These are phyloP conservation scores for Pichia sp. DNA, from an alignment of 1,139 yeast genomes.

Conservation along the genomic window DNA sequence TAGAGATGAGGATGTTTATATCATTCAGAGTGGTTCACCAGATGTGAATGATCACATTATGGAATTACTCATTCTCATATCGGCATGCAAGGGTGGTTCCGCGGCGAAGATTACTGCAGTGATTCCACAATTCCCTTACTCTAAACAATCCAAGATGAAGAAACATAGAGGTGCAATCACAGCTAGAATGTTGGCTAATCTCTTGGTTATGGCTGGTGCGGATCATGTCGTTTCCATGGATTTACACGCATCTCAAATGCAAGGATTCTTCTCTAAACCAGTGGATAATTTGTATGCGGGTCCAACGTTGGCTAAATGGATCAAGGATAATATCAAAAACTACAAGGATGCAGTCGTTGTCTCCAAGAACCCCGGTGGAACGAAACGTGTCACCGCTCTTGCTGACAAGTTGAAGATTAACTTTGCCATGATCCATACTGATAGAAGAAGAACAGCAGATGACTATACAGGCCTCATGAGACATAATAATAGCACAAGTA, in stretches of 20 bases:
- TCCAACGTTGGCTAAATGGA: constrained; percentile 96
- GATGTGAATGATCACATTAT: constrained; percentile 90
- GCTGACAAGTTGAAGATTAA: constrained; percentile 94
- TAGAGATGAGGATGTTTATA: constrained; percentile 94
- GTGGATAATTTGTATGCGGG: constrained; percentile 96
- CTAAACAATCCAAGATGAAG: constrained; percentile 97
- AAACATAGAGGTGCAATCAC: constrained; percentile 98
- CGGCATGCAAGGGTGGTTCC: constrained; percentile 96
- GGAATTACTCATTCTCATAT: constrained; percentile 88
- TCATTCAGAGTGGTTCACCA: constrained; percentile 89
- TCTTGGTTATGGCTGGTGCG: constrained; percentile 97
- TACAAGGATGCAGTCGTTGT: constrained; percentile 83
- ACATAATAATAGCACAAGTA: constrained; percentile 1
- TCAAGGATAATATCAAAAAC: constrained; percentile 79
- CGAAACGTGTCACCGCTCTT: constrained; percentile 93
- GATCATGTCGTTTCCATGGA: constrained; percentile 99
- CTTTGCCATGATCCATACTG: constrained; percentile 99
- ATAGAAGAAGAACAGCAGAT: constrained; percentile 84
- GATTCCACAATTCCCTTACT: constrained; percentile 95
- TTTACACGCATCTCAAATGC: constrained; percentile 98
- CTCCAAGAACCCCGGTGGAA: constrained; percentile 97
- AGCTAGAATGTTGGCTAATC: constrained; percentile 97
- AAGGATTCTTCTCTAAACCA: constrained; percentile 95
- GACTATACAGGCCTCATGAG: constrained; percentile 41
- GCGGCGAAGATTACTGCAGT: constrained; percentile 97